Base-by-base conservation (phyloP, 139 green algal genomes). In the Tetraselmis chui region DNA sequence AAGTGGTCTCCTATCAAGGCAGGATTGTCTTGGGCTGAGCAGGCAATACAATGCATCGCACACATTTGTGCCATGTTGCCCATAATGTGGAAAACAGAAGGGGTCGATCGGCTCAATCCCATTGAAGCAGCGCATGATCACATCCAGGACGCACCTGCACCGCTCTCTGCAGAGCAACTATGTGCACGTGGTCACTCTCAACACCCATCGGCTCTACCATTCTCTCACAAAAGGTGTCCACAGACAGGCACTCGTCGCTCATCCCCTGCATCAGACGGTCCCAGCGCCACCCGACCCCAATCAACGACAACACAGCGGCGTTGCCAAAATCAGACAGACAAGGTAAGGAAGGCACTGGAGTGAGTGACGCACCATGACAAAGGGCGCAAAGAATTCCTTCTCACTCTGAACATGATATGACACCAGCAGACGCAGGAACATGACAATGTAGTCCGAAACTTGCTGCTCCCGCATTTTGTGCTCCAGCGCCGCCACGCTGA, bases 141-240 rank as follows among this genome's bases (percentile, higher is more conserved):
- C n/a, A n/a, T n/a, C n/a, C n/a, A n/a, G n/a, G n/a, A n/a, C 80
- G n/a, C 27, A 95, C 91, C 86, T 93, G 86, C 78, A 98, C 79
- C 26, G 94, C 93, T 74, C 98, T 91, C n/a, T 92, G 92, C 28
- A 98, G 85, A 22, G 95, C 95, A n/a, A 96, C 94, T 58, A 97
- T 93, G 78, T 98, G 95, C 28, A 98, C 86, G 80, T 98, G 93
- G 87, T 98, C 95, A 78, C 87, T 94, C 87, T 98, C 95, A 85
- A 97, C 95, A 0, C 93, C 95, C 95, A 98, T 98, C 1, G 91
- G 83, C 84, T 92, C 89, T 58, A 85, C 81, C 59, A 67, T 67
- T 18, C 18, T 81, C 25, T 81, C 28, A 25, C 77, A 81, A n/a
- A 81, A 81, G 22, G 25, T 29, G 23, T 58, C 31, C 77, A 81